phyloP scores from a whole-genome alignment of 108 stramenopile species.

The Cyclotella atomus region DNA sequence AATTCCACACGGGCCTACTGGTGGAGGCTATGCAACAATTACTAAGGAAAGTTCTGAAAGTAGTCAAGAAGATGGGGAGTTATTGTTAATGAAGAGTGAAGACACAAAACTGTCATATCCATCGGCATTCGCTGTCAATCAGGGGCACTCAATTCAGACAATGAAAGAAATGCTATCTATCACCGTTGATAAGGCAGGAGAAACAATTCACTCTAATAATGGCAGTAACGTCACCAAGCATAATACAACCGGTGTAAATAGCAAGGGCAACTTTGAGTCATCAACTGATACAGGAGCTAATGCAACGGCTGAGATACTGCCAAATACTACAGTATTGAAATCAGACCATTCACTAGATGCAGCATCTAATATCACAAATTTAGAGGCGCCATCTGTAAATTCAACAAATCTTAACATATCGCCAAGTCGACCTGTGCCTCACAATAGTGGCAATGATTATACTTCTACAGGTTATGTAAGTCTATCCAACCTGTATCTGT shows the following conservation, averaged over 20 bases:
- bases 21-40: constrained; percentile 2
- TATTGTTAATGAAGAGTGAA: background rate
- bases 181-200: background rate
- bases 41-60: background rate
- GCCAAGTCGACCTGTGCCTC: background rate
- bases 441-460: constrained; percentile 6
- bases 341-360: background rate
- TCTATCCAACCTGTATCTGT: constrained; percentile 1
- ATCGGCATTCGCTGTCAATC: constrained; percentile 6
- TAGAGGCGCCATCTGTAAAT: background rate
- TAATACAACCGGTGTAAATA: too few species aligned
- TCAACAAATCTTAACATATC: background rate
- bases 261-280: too few species aligned
- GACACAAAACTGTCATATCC: background rate
- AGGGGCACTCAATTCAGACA: background rate
- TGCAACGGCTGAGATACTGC: background rate
- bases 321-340: background rate
- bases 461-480: constrained; percentile 44
- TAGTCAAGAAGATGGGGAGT: constrained; percentile 1
- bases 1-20: constrained; percentile 13
- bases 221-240: too few species aligned
- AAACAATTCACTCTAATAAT: too few species aligned
- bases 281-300: background rate
- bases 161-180: background rate
- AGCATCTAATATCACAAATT: background rate